phyloP scores from a whole-genome alignment of 768 basidiomycete species.

The Phylloporus arenicola region DNA sequence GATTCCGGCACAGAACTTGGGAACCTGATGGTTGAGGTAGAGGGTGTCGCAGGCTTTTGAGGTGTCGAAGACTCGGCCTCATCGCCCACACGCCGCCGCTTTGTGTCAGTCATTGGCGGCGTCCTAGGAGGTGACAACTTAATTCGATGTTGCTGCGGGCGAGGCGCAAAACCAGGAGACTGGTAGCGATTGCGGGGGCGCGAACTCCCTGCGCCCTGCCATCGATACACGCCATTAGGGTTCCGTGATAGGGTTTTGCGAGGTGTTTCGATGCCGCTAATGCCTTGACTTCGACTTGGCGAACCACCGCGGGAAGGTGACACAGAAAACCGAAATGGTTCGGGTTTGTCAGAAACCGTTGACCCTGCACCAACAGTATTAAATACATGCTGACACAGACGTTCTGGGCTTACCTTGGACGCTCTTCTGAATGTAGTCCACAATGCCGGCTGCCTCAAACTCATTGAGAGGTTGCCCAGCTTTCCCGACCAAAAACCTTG shows the following conservation, averaged over 20 bases:
- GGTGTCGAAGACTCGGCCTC: slow-evolving; percentile 35
- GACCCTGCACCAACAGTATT: slow-evolving; percentile 16
- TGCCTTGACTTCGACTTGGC: slow-evolving; percentile 15
- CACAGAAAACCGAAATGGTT: slow-evolving; percentile 62
- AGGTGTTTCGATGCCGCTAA: slow-evolving; percentile 29
- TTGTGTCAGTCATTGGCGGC: slow-evolving; percentile 42
- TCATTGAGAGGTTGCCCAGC: slow-evolving; percentile 44
- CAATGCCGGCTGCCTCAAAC: slow-evolving; percentile 50
- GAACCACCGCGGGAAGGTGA: slow-evolving; percentile 30
- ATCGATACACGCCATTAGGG: slow-evolving; percentile 68
- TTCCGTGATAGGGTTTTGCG: slow-evolving; percentile 58
- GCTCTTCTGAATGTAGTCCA: slow-evolving; percentile 49
- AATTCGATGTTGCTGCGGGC: slow-evolving; percentile 43
- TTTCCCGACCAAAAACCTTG: slow-evolving; percentile 44
- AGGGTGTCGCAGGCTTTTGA: slow-evolving; percentile 27
- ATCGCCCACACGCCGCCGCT: slow-evolving; percentile 57
- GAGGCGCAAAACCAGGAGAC: slow-evolving; percentile 66
- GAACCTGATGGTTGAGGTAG: slow-evolving; percentile 22
- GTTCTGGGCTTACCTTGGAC: slow-evolving; percentile 36
- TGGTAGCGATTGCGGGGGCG: slow-evolving; percentile 63
- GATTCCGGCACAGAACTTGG: slow-evolving; percentile 27
- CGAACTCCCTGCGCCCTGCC: slow-evolving; percentile 75
- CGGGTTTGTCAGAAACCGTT: slow-evolving; percentile 34
- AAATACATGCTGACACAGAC: slow-evolving; percentile 9
- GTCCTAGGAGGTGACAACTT: slow-evolving; percentile 38